Conservation (phyloP, 2,329 filamentous ascomycete genomes). For the Diaporthe sp. region DNA sequence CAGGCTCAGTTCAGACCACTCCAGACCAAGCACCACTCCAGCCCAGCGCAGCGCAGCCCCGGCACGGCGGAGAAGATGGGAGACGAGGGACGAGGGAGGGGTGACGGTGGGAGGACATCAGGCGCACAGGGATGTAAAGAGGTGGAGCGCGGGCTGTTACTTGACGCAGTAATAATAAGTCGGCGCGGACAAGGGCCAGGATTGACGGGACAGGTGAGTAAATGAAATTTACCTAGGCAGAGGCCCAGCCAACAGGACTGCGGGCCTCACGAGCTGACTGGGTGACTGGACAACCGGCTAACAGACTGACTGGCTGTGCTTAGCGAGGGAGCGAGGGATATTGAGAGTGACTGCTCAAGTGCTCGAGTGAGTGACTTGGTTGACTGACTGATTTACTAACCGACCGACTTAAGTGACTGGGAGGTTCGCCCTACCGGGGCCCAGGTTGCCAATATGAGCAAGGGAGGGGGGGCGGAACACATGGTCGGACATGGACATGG, state of each 20-base stretch:
- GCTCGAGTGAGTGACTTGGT: neutral
- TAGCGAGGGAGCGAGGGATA: neutral
- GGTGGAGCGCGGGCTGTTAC: constrained; percentile 22
- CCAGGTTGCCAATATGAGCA: neutral
- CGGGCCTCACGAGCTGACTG: neutral
- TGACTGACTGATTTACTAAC: neutral
- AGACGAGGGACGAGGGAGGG: constrained; percentile 17
- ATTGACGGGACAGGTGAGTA: constrained; percentile 24
- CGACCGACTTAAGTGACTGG: neutral
- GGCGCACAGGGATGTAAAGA: constrained; percentile 21
- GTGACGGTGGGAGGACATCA: constrained; percentile 10
- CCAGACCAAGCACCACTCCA: constrained; percentile 16
- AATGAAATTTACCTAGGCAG: constrained; percentile 5
- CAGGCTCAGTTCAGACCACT: constrained; percentile 7
- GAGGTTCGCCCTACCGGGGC: neutral
- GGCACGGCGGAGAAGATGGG: neutral
- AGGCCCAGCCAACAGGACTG: constrained; percentile 3
- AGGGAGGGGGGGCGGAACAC: neutral
- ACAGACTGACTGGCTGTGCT: neutral
- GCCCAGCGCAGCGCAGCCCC: constrained; percentile 5
- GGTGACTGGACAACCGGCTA: neutral
- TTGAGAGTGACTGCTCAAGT: neutral
- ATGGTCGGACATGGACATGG: constrained; percentile 6
- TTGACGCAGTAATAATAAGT: constrained; percentile 17
- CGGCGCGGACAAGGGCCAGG: constrained; percentile 19